A percentile compares a stretch with the other conserved stretches of the same genome.
Conservation (phyloP, 2,329 filamentous ascomycete species). For the Zymoseptoria brevis region DNA sequence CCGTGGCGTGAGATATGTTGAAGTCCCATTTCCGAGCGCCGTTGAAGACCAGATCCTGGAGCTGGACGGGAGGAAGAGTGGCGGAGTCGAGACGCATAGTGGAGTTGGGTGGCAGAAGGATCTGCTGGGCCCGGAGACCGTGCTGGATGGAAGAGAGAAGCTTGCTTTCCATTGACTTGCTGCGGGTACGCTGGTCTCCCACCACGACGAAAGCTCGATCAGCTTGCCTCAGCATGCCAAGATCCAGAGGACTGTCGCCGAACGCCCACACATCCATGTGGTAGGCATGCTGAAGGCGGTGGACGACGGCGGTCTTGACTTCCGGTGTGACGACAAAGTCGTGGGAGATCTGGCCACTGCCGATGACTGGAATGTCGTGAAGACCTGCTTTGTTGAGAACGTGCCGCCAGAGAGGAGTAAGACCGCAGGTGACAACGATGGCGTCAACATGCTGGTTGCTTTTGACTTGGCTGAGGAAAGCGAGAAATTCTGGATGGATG, state of each 20-base stretch:
- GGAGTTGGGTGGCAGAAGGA: slow-evolving; percentile 36
- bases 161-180: slow-evolving; percentile 45
- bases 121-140: slow-evolving; percentile 39
- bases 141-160: slow-evolving; percentile 38
- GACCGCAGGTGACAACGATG: slow-evolving; percentile 50
- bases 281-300: slow-evolving; percentile 30
- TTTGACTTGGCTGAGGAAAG: slow-evolving; percentile 34
- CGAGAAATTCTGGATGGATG: slow-evolving; percentile 43
- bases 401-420: slow-evolving; percentile 48
- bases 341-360: slow-evolving; percentile 42
- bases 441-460: slow-evolving; percentile 35
- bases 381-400: slow-evolving; percentile 42
- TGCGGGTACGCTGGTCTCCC: slow-evolving; percentile 40
- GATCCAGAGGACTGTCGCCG: slow-evolving; percentile 53
- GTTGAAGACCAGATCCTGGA: slow-evolving; percentile 28
- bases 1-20: slow-evolving; percentile 31
- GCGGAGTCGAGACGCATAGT: slow-evolving; percentile 33
- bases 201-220: slow-evolving; percentile 50
- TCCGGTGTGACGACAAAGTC: slow-evolving; percentile 44
- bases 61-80: slow-evolving; percentile 35
- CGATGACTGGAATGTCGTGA: slow-evolving; percentile 44
- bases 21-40: slow-evolving; percentile 20
- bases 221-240: slow-evolving; percentile 49
- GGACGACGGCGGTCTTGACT: slow-evolving; percentile 45
- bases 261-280: slow-evolving; percentile 46